phyloP scores from a whole-genome alignment of 495 filamentous ascomycete species.

The Penicillium odoratum region DNA sequence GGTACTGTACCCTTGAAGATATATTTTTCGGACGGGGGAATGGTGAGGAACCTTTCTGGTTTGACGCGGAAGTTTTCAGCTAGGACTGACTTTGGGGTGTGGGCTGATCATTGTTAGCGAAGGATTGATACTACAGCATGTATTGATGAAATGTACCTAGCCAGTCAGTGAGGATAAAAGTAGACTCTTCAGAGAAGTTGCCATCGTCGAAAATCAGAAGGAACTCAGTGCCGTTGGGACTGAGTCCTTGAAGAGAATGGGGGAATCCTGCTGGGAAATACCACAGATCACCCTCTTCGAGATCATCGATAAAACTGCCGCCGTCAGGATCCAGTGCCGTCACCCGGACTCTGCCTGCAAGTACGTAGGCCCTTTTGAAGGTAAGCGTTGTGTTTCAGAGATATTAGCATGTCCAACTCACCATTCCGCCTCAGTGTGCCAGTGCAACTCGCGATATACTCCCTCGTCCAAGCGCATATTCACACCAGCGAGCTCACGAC shows the following conservation, averaged over 20 bases:
- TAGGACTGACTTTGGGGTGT: constrained; percentile 62
- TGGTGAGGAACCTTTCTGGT: constrained; percentile 56
- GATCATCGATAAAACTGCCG: constrained; percentile 66
- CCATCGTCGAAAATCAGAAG: constrained; percentile 71
- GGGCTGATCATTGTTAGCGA: constrained; percentile 36
- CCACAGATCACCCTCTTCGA: constrained; percentile 71
- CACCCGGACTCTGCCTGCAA: constrained; percentile 47
- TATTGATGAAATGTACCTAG: constrained; percentile 41
- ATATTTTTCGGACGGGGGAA: constrained; percentile 63
- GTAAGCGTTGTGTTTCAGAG: neutral
- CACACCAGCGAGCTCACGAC: constrained; percentile 61
- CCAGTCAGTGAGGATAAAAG: constrained; percentile 68
- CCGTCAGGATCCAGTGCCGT: constrained; percentile 69
- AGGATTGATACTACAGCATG: neutral
- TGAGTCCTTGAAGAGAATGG: constrained; percentile 67
- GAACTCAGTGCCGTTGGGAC: constrained; percentile 67
- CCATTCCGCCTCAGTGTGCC: constrained; percentile 70
- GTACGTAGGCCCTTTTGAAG: constrained; percentile 56
- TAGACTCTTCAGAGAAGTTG: constrained; percentile 68
- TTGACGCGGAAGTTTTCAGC: constrained; percentile 64
- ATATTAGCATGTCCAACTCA: neutral
- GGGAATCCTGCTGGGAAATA: constrained; percentile 73
- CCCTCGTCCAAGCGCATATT: constrained; percentile 68
- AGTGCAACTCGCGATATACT: constrained; percentile 72
- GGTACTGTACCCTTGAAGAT: constrained; percentile 60